phyloP scores from a whole-genome alignment of 202 grass and related monocot species.

The Carex arenaria region DNA sequence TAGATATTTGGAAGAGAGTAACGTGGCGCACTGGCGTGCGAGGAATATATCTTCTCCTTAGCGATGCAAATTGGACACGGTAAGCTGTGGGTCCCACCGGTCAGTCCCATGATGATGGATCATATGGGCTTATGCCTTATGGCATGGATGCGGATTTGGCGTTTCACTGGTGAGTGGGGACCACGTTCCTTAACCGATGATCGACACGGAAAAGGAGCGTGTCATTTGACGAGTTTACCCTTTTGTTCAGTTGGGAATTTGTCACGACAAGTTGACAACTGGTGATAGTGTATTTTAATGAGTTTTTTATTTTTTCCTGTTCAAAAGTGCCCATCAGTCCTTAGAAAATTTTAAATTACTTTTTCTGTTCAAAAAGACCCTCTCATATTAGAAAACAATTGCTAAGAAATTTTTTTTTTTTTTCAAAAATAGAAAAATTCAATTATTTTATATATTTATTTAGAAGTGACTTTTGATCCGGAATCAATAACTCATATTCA shows the following conservation, averaged over 20 bases:
- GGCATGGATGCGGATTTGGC: not conserved
- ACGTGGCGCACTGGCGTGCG: constrained; percentile 22
- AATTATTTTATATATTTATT: no score
- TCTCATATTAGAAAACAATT: no score
- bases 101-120: not conserved
- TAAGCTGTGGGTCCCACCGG: not conserved
- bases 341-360: not conserved
- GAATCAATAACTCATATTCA: no score
- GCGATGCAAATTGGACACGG: not conserved
- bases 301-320: not conserved
- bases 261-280: not conserved
- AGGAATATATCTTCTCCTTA: constrained; percentile 20
- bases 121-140: not conserved
- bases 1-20: constrained; percentile 25
- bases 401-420: no score
- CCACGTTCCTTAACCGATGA: not conserved
- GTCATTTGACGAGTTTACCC: not conserved
- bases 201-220: not conserved
- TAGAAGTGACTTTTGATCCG: no score
- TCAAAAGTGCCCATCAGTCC: not conserved
- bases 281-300: not conserved
- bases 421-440: no score
- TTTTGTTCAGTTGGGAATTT: not conserved
- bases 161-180: not conserved
- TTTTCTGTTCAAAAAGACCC: no score